Evolutionary conservation across 306 rosid genomes (phyloP), one percentile per base, ranked within the genome.

Genomic region (Purshia tridentata): DNA sequence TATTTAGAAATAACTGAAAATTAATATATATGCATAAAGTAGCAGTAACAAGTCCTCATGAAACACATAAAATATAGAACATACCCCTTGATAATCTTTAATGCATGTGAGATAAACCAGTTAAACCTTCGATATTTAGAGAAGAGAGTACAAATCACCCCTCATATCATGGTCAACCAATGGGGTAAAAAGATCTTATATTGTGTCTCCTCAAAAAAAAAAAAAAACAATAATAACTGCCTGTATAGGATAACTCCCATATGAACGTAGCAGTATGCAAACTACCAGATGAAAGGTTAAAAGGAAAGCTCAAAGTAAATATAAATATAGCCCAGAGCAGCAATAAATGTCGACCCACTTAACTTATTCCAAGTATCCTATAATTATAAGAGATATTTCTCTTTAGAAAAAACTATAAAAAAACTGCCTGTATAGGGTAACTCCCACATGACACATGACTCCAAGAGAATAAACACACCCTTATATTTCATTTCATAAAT

Each of bases 131-230:
- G 4, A 39, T 7, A 63, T 9, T 22, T 37, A 61, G 44, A 16
- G 22, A 61, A 61, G 48, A 16, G 41, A 58, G 64, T 5, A 58
- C 19, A 12, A 58, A 13, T 60, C 46, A 60, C 14, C 46, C 68
- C 68, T 40, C 7, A 62, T 41, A 41, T 41, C 46, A 67, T 56
- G 37, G n/a, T 51, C 60, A 18, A 55, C 60, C 56, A 46, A 66
- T 4, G 14, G 72, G 58, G 40, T 0, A 12, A 49, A 29, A 67
- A 49, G 6, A 49, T 55, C 22, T 49, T 29, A 48, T 11, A 48
- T n/a, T n/a, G n/a, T n/a, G n/a, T n/a, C n/a, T n/a, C n/a, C n/a
- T n/a, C n/a, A n/a, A n/a, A n/a, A n/a, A 29, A 29, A 29, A n/a
- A 29, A 29, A 29, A 29, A 1, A 29, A 29, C 35, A 1, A 29